These are phyloP conservation scores for Ilyonectria destructans DNA, from an alignment of 2,329 filamentous ascomycete species.

Conservation along the genomic window DNA sequence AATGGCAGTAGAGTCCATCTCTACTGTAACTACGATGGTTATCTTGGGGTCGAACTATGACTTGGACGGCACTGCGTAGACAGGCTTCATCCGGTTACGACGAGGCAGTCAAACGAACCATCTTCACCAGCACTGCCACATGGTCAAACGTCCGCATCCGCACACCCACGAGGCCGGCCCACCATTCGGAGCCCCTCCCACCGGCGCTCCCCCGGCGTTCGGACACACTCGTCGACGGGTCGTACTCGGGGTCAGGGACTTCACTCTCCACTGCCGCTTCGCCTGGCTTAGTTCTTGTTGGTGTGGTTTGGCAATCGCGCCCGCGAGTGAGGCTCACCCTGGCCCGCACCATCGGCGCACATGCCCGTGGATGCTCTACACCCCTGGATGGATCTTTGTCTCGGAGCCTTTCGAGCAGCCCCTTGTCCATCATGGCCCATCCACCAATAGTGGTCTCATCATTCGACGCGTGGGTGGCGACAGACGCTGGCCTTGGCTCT, in stretches of 20 bases:
- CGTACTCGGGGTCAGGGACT: too few species aligned
- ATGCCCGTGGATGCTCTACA: not conserved
- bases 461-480: conserved; percentile 33
- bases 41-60: not conserved
- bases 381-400: not conserved
- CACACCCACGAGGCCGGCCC: conserved; percentile 12
- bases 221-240: not conserved
- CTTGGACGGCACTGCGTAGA: not conserved
- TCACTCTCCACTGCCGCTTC: not conserved
- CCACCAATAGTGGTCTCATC: conserved; percentile 35
- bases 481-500: conserved; percentile 25
- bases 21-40: not conserved
- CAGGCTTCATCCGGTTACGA: not conserved
- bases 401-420: conserved; percentile 11
- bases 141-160: conserved; percentile 22
- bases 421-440: conserved; percentile 4
- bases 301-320: not conserved
- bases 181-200: not conserved
- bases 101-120: conserved; percentile 36
- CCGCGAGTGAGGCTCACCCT: not conserved
- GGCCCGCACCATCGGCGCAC: not conserved
- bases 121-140: conserved; percentile 36
- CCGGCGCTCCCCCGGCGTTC: not conserved
- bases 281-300: not conserved
- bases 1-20: too few species aligned